Evolutionary conservation across 2,329 filamentous ascomycete genomes (phyloP), one percentile per base, ranked within the genome.

Genomic region (Graphilbum ipis-grandicollis): DNA sequence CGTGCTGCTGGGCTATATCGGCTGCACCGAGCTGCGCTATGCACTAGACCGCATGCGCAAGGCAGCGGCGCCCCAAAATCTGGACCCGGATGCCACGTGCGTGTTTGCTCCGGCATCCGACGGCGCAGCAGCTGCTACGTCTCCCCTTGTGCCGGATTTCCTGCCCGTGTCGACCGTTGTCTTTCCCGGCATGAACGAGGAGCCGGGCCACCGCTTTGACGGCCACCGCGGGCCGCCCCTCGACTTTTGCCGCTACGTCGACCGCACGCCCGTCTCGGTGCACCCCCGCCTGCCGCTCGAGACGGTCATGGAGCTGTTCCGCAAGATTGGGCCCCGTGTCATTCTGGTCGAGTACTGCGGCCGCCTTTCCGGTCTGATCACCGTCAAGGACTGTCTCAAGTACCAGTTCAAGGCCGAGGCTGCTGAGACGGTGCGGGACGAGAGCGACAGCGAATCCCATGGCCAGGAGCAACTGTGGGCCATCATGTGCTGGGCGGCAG

Each of bases 281-380:
- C 90, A 98, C 51, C 90, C 90, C 1, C 75, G 84, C 2, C 71
- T 96, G 1, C 81, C 88, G 0, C 72, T 98, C 0, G 90, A 98
- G 57, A 98, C 90, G 0, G 88, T 93, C 23, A 94, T 98, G 85
- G 90, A 98, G 52, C 66, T 98, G 10, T 98, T 98, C 64, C 88
- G 88, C 55, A 98, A 96, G 60, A 92, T 98, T 53, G 90, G 90
- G 0, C 90, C 46, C 0, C 73, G 90, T 2, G 85, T 94, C 6
- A 88, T 98, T 35, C 66, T 98, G 4, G 79, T 94, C 29, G 90
- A 98, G 55, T 79, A 93, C 52, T 79, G 82, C 40, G 90, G 90
- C 13, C 72, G 73, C 35, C 66, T 98, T 2, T 72, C 71, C 0
- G 90, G 90, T 0, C 66, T 98, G 0, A 82, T 98, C 1, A 98